A percentile compares a stretch with the other conserved stretches of the same genome.
Evolutionary conservation across 768 basidiomycete species (phyloP).

Genomic region (Peribolospora baueri): DNA sequence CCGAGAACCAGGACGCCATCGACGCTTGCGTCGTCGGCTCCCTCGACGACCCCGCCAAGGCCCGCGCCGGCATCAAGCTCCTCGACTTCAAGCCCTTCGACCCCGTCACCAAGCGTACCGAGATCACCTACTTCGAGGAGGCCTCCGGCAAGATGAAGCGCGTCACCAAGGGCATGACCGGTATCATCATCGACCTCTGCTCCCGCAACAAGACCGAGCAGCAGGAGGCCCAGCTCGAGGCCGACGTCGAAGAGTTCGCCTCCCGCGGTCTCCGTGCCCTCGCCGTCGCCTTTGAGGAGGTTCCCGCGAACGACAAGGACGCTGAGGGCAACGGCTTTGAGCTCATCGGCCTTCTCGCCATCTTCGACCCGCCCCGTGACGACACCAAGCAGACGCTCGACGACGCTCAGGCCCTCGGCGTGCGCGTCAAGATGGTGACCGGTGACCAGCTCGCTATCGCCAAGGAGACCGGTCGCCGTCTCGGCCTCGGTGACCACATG

Average conservation of each 20-base stretch:
- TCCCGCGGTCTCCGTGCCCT: constrained; percentile 89
- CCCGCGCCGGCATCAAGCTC: constrained; percentile 79
- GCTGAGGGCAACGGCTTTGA: constrained; percentile 90
- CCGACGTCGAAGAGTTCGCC: constrained; percentile 89
- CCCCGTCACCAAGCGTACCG: constrained; percentile 96
- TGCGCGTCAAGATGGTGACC: constrained; percentile 99
- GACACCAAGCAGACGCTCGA: constrained; percentile 99
- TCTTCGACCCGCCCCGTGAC: constrained; percentile 91
- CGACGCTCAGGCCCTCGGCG: constrained; percentile 81
- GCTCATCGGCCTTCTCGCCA: constrained; percentile 84
- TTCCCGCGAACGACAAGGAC: constrained; percentile 57
- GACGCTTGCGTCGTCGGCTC: constrained; percentile 59
- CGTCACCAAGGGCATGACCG: constrained; percentile 99
- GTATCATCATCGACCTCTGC: constrained; percentile 91
- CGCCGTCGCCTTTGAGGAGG: constrained; percentile 82
- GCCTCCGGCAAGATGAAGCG: constrained; percentile 89
- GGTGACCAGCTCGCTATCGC: constrained; percentile 99
- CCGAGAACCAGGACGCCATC: constrained; percentile 97
- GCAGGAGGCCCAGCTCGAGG: constrained; percentile 68
- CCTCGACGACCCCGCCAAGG: constrained; percentile 42
- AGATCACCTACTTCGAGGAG: constrained; percentile 90
- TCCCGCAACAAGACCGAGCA: constrained; percentile 90
- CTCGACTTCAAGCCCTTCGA: constrained; percentile 99
- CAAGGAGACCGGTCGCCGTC: constrained; percentile 95
- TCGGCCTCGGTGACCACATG: constrained; percentile 97